Evolutionary conservation across 2,329 filamentous ascomycete species (phyloP), one percentile per base, ranked within the genome.

Genomic region (Pseudogymnoascus verrucosus): DNA sequence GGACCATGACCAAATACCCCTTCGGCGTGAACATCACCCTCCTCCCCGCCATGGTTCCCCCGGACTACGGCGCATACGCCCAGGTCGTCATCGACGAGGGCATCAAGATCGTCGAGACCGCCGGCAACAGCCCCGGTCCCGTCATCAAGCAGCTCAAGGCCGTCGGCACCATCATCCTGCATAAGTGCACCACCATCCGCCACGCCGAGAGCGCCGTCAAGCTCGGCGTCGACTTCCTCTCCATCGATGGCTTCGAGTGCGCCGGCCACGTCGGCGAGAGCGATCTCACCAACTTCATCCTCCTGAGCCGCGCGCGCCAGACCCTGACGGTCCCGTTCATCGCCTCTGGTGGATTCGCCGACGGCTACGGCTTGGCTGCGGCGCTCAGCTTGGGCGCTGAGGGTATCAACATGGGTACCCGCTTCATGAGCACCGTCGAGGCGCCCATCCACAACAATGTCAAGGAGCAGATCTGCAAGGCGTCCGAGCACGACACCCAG

Each of bases 241-340:
- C 89, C 69, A 98, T 99, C 70, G 95, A 99, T 74, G 95, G 95
- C 47, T 98, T 99, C 74, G 95, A 99, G 77, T 99, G 95, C 78
- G 95, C 92, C 47, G 95, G 79, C 68, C 90, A 95, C 79, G 90
- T 95, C 63, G 90, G 90, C 74, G 90, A 95, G 80, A 87, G 84
- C 65, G 91, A 95, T 76, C 92, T 95, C 70, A 93, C 90, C 65
- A 95, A 95, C 78, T 91, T 95, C 75, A 93, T 95, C 72, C 84
- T 99, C 19, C 84, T 98, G 61, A 89, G 86, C 75, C 83, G 89
- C 65, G 93, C 95, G 11, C 84, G 95, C 12, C 95, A 98, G 78
- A 83, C 87, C 1, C 84, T 99, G 39, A 84, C 83, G 37, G 85
- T 96, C 8, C 95, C 95, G 0, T 99, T 98, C 76, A 96, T 99